Conservation (phyloP, 2,329 filamentous ascomycete species). For the Paracoccidioides lutzii region DNA sequence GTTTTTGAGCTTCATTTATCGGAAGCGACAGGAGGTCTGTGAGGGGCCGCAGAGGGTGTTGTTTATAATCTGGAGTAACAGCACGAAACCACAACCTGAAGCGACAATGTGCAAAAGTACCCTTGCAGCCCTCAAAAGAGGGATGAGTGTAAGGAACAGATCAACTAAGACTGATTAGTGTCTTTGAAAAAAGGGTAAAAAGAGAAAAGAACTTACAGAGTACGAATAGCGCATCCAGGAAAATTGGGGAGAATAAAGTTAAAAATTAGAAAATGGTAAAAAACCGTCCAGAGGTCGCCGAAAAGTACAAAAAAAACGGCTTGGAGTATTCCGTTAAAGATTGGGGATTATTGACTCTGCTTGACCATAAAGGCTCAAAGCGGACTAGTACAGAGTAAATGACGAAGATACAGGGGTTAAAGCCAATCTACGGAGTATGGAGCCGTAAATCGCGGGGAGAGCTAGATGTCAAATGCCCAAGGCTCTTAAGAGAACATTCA, state of each 20-base stretch:
- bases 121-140: background rate
- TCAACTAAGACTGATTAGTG: slow-evolving; percentile 1
- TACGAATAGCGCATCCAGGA: background rate
- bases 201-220: background rate
- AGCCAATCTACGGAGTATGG: background rate
- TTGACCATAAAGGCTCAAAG: background rate
- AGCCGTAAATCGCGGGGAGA: background rate
- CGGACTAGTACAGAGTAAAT: background rate
- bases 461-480: background rate
- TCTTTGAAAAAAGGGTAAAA: background rate
- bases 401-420: background rate
- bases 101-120: background rate
- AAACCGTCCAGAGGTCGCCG: background rate
- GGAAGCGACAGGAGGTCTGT: background rate
- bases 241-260: background rate
- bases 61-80: slow-evolving; percentile 4
- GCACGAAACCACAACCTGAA: background rate
- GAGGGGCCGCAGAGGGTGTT: slow-evolving; percentile 4
- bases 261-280: background rate
- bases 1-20: slow-evolving; percentile 3
- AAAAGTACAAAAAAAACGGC: background rate
- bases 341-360: background rate
- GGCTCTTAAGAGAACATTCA: background rate
- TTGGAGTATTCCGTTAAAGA: background rate
- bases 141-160: background rate